Percentiles rank a stretch among this genome's conserved stretches.
These are phyloP conservation scores for Yamadazyma sp. DNA, from an alignment of 1,139 yeast species.

Conservation along the genomic window DNA sequence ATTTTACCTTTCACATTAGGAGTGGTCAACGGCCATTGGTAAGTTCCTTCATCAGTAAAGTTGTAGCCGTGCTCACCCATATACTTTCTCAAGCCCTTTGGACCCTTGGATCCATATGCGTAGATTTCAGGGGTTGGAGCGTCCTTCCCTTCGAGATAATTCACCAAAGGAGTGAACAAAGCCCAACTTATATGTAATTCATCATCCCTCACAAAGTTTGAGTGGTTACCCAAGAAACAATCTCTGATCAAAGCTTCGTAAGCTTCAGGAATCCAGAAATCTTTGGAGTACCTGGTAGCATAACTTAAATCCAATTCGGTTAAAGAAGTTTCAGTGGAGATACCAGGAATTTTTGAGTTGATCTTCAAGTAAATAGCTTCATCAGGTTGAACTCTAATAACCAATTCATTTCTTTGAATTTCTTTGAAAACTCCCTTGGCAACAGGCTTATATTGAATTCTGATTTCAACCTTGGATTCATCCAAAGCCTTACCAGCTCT, in stretches of 20 bases:
- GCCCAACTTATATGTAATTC: slow-evolving; percentile 94
- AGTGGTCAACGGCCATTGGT: slow-evolving; percentile 82
- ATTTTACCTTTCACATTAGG: slow-evolving; percentile 36
- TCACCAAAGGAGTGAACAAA: slow-evolving; percentile 85
- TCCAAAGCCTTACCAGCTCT: slow-evolving; percentile 97
- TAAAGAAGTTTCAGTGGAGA: slow-evolving; percentile 74
- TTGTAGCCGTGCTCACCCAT: slow-evolving; percentile 69
- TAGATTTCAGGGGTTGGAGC: slow-evolving; percentile 67
- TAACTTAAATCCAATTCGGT: slow-evolving; percentile 92
- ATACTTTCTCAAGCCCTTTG: slow-evolving; percentile 60
- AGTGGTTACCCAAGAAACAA: slow-evolving; percentile 87
- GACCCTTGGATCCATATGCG: slow-evolving; percentile 93
- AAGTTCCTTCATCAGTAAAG: slow-evolving; percentile 56
- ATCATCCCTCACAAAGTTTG: slow-evolving; percentile 97
- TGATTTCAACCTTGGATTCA: slow-evolving; percentile 89
- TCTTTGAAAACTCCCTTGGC: slow-evolving; percentile 78
- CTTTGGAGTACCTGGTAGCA: slow-evolving; percentile 70
- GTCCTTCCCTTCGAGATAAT: slow-evolving; percentile 69
- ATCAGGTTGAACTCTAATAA: slow-evolving; percentile 89
- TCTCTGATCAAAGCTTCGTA: slow-evolving; percentile 95
- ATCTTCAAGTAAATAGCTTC: slow-evolving; percentile 92
- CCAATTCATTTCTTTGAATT: slow-evolving; percentile 89
- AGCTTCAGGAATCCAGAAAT: slow-evolving; percentile 96
- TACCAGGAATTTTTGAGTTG: slow-evolving; percentile 92
- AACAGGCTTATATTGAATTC: slow-evolving; percentile 88